Evolutionary conservation across 805 yeast species (phyloP).

Genomic region (Starmerella davenportii): DNA sequence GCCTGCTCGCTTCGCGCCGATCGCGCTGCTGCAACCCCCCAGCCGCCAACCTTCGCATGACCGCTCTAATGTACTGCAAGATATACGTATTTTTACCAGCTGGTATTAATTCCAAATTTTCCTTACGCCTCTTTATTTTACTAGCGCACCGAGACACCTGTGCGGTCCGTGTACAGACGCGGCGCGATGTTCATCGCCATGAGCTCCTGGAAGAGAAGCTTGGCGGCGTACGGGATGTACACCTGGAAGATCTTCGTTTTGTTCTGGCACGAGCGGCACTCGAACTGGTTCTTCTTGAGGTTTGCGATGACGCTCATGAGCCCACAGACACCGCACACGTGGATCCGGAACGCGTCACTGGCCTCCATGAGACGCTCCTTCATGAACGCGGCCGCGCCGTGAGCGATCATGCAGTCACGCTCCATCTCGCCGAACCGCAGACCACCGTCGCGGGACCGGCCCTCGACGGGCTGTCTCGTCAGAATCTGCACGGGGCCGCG

Average conservation of each 20-base stretch:
- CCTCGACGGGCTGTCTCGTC: slow-evolving; percentile 97
- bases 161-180: slow-evolving; percentile 84
- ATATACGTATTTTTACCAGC: no score
- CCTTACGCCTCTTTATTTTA: no score
- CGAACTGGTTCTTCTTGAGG: slow-evolving; percentile 91
- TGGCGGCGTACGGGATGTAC: slow-evolving; percentile 96
- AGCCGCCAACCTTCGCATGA: no score
- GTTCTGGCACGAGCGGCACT: slow-evolving; percentile 95
- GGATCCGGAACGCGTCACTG: slow-evolving; percentile 96
- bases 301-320: slow-evolving; percentile 96
- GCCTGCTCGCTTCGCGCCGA: no score
- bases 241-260: slow-evolving; percentile 96
- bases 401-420: slow-evolving; percentile 99
- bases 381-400: slow-evolving; percentile 96
- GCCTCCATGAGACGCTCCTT: slow-evolving; percentile 98
- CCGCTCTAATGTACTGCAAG: no score
- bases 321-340: slow-evolving; percentile 96
- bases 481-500: slow-evolving; percentile 96
- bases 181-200: slow-evolving; percentile 99
- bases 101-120: no score
- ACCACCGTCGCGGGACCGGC: slow-evolving; percentile 99
- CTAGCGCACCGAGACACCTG: slow-evolving; percentile 32
- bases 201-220: slow-evolving; percentile 90
- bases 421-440: slow-evolving; percentile 99
- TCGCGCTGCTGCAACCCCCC: no score